These are phyloP conservation scores for Apiotrichum mycotoxinovorans DNA, from an alignment of 1,284 basidiomycete species.

Conservation along the genomic window DNA sequence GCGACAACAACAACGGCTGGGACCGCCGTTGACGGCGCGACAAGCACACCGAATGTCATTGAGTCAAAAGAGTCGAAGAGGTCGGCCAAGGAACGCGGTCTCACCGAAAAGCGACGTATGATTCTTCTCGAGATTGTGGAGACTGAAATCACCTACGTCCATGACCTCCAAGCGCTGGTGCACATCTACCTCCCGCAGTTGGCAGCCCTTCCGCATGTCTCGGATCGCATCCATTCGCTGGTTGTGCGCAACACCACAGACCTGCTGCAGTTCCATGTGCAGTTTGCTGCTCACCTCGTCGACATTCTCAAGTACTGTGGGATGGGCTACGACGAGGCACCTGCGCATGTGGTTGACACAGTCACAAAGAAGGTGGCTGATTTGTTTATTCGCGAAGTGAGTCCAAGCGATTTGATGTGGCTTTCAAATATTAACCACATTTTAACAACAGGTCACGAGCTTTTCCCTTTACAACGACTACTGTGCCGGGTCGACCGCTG, in stretches of 20 bases:
- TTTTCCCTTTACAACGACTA: constrained; percentile 77
- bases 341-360: constrained; percentile 43
- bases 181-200: constrained; percentile 54
- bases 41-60: not conserved
- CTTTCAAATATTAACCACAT: not conserved
- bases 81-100: constrained; percentile 1
- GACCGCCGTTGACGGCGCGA: too few relatives aligned
- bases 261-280: constrained; percentile 69
- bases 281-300: constrained; percentile 56
- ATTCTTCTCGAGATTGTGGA: constrained; percentile 65
- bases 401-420: constrained; percentile 18
- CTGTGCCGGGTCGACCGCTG: constrained; percentile 77
- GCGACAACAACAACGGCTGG: not conserved
- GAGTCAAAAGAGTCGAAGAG: not conserved
- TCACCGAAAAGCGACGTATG: constrained; percentile 39
- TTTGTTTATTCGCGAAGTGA: constrained; percentile 65
- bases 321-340: constrained; percentile 47
- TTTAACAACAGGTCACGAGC: constrained; percentile 61
- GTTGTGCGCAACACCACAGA: constrained; percentile 69
- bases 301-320: constrained; percentile 57
- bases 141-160: constrained; percentile 76
- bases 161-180: constrained; percentile 70
- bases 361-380: constrained; percentile 60
- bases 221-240: constrained; percentile 38
- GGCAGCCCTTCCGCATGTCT: constrained; percentile 47